Evolutionary conservation across 1,284 basidiomycete species (phyloP), one percentile per base, ranked within the genome.

Genomic region (Cutaneotrichosporon sp.): DNA sequence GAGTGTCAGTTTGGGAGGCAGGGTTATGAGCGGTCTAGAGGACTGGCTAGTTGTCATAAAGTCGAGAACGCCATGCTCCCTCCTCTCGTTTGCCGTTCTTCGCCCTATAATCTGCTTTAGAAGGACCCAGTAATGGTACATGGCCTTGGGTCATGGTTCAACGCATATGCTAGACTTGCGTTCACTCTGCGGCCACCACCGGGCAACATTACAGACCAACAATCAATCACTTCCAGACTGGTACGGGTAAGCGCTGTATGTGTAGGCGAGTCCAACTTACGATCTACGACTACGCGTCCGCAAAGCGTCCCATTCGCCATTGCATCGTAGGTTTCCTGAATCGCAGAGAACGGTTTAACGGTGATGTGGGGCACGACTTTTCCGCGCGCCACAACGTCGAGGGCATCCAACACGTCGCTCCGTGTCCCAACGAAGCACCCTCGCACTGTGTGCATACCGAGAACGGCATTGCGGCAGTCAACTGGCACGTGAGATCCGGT

Each of bases 401-500:
- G 70, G 1, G 88, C 85, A 63, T 90, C 87, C 8, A 78, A 63
- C 3, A 85, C 80, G 61, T 89, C 87, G 63, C 85, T 84, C 35
- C 85, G 59, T 59, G 70, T 81, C 75, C 84, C 87, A 41, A 90
- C 86, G 64, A 88, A 88, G 4, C 83, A 84, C 2, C 86, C 86
- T 42, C 83, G 76, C 64, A 89, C 82, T 46, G 76, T 79, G 57
- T 86, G 83, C 62, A 80, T 78, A 71, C 84, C 83, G 68, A 82
- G 79, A n/a, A 87, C 85, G 1, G 83, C 84, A 75, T 80, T 85
- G 78, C 88, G 89, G 60, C 89, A 84, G 27, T 83, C 61, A 39
- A 54, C 58, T 7, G 46, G 49, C 10, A 59, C 35, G n/a, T 38
- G n/a, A 11, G 72, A 77, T 0, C 82, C 80, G 19, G 80, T 71